These are phyloP conservation scores for Hondaea fermentalgiana DNA, from an alignment of 108 stramenopile species.

Conservation along the genomic window DNA sequence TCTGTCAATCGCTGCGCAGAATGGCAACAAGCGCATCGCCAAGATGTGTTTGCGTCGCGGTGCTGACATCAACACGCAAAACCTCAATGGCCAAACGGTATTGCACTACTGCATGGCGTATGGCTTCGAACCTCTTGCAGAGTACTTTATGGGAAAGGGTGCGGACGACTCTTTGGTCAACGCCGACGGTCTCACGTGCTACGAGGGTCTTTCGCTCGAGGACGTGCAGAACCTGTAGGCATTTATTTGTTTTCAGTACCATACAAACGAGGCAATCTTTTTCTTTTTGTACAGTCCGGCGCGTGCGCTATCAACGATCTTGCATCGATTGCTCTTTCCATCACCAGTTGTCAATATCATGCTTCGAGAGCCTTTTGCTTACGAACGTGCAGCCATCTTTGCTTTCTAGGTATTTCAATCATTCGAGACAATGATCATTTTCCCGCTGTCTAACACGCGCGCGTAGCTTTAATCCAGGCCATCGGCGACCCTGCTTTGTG, in stretches of 20 bases:
- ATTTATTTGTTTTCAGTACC: neutral
- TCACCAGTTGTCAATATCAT: too few relatives aligned
- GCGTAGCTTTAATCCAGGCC: too few relatives aligned
- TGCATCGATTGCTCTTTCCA: too few relatives aligned
- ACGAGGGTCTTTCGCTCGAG: conserved; percentile 58
- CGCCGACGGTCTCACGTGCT: conserved; percentile 61
- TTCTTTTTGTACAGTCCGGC: neutral
- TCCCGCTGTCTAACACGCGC: too few relatives aligned
- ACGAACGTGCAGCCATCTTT: too few relatives aligned
- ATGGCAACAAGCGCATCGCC: conserved; percentile 66
- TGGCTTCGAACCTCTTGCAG: conserved; percentile 57
- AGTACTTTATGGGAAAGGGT: conserved; percentile 66
- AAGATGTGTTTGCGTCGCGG: conserved; percentile 68
- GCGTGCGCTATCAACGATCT: too few relatives aligned
- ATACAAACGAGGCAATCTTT: neutral
- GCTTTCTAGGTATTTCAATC: too few relatives aligned
- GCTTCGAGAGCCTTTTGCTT: too few relatives aligned
- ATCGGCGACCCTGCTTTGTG: too few relatives aligned
- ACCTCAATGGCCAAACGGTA: conserved; percentile 62
- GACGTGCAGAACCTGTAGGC: conserved; percentile 26
- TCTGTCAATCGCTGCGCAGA: conserved; percentile 66
- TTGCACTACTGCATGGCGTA: conserved; percentile 68
- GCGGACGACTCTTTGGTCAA: conserved; percentile 63
- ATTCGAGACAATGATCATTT: too few relatives aligned
- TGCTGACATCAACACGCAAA: conserved; percentile 65